Base-by-base conservation (phyloP, 2,329 filamentous ascomycete genomes). In the Nannizziopsis barbatae region DNA sequence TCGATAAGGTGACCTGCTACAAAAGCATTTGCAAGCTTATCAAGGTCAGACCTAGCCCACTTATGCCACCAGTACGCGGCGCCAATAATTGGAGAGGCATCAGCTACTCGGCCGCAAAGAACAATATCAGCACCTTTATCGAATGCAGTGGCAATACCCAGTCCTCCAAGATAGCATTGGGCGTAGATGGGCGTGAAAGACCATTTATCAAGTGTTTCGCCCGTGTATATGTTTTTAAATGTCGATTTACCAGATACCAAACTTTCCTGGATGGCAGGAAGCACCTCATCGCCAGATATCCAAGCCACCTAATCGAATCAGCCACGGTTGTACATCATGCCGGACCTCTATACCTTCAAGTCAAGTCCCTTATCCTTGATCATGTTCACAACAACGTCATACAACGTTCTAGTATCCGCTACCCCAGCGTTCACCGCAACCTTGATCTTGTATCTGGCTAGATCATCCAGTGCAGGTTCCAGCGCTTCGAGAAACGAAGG, bases 401-500 rank as follows among this genome's bases (percentile, higher is more conserved):
- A 69, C 5, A 72, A 57, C 8, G 58, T 63, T 48, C 66, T 58
- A 0, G 68, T 69, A 52, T 71, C 68, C 1, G 63, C 58, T 14
- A 66, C 67, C 0, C 69, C 69, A 10, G 69, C 69, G 60, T 72
- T 72, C 18, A 68, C 68, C 2, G 65, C 69, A 2, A 71, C 49
- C 50, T 69, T 71, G 48, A 72, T 70, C 0, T 62, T 58, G 53
- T 70, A 54, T 40, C 60, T 63, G 8, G 66, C 66, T 14, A 71
- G 51, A 49, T 68, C 61, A 5, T 63, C 58, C 31, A 70, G 51
- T 1, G 67, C 67, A 1, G 66, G 67, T 45, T 67, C 61, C 30
- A 70, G 50, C 5, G 72, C 68, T 58, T 75, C 70, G 20, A 77
- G 64, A 52, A 77, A 75, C 1, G 73, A 72, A 1, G 67, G 63